Evolutionary conservation across 768 basidiomycete species (phyloP), one percentile per base, ranked within the genome.

Genomic region (Candolleomyces eurysporus): DNA sequence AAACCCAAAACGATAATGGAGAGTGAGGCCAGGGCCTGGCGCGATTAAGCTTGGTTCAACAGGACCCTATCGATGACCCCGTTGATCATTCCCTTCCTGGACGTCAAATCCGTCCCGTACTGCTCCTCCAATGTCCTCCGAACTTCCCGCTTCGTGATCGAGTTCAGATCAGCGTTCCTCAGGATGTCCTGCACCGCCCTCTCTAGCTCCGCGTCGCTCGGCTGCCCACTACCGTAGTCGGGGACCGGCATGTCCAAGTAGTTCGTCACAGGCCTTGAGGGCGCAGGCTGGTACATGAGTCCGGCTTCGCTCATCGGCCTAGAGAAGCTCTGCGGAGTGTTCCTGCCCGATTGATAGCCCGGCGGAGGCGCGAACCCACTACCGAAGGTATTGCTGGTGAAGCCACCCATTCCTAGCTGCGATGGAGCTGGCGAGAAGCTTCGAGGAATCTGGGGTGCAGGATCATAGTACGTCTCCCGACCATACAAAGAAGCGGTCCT

Each of bases 141-240:
- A 55, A 99, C 89, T 66, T 89, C 91, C 66, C 96, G 87, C 79
- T 98, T 98, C 56, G 96, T 98, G 61, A 97, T 82, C 11, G 86
- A 86, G 69, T 94, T 93, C 55, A 99, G 79, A 75, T 98, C 94
- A 0, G 94, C 93, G 14, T 79, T 75, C 17, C 82, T 83, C 57
- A 98, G 77, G 45, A 97, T 81, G 17, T 86, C 82, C 63, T 90
- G 83, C 3, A 96, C 89, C 1, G 87, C 84, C 14, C 78, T 79
- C 48, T 93, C 90, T n/a, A 95, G 78, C 31, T 93, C 91, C 5
- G 73, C 73, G 65, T 93, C 89, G 0, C 81, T 82, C 0, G 91
- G 92, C 8, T 71, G 74, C 36, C 78, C 60, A 48, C 82, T 84
- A 11, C 78, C 76, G 19, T 79, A 76, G 7, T 67, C 66, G 7